Evolutionary conservation across 2,329 filamentous ascomycete species (phyloP).

Genomic region (Torrubiellomyces zombiae): DNA sequence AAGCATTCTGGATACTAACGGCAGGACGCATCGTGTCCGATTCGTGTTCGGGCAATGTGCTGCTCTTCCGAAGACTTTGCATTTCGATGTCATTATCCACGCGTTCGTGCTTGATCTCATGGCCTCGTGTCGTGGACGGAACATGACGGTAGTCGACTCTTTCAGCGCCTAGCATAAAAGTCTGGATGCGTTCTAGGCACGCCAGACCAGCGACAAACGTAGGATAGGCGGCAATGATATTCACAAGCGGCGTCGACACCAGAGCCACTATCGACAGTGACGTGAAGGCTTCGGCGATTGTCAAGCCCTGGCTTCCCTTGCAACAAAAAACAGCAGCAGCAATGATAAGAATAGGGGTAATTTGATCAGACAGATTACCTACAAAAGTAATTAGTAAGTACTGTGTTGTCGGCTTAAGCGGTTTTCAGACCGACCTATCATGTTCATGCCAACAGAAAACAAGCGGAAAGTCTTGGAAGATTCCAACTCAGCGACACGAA

Average conservation of each 20-base stretch:
- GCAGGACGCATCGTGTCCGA: too few species aligned
- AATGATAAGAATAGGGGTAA: slow-evolving; percentile 1
- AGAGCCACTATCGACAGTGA: slow-evolving; percentile 18
- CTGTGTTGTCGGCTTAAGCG: too few species aligned
- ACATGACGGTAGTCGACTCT: not conserved
- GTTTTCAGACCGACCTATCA: slow-evolving; percentile 4
- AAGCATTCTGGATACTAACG: too few species aligned
- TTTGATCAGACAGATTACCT: slow-evolving; percentile 1
- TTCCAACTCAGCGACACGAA: slow-evolving; percentile 1
- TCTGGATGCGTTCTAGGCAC: slow-evolving; percentile 19
- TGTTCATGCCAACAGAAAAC: slow-evolving; percentile 2
- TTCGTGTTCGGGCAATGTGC: too few species aligned
- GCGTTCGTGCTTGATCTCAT: not conserved
- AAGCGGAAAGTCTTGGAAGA: slow-evolving; percentile 2
- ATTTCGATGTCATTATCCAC: not conserved
- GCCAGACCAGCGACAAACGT: slow-evolving; percentile 14
- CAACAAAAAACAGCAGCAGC: slow-evolving; percentile 6
- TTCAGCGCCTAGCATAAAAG: slow-evolving; percentile 11
- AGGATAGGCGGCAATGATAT: slow-evolving; percentile 17
- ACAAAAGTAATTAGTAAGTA: too few species aligned
- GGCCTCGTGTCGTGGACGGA: not conserved
- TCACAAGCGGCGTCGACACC: slow-evolving; percentile 14
- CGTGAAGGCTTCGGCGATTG: slow-evolving; percentile 15
- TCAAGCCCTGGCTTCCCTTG: slow-evolving; percentile 10
- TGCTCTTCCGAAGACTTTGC: too few species aligned